Evolutionary conservation across 768 basidiomycete species (phyloP).

Genomic region (Amanita pseudoporphyria): DNA sequence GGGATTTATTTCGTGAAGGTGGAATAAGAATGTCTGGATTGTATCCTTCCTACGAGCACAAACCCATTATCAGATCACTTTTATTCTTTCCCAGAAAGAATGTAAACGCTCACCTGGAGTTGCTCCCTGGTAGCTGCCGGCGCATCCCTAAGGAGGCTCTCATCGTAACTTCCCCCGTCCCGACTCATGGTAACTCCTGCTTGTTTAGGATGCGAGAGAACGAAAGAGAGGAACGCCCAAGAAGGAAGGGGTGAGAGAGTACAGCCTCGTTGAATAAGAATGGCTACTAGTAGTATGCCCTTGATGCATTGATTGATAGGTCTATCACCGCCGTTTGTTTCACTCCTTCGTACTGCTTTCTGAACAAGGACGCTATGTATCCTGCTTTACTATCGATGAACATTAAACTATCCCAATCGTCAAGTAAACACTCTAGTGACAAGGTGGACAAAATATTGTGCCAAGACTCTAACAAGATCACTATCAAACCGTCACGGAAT

Average conservation of each 20-base stretch:
- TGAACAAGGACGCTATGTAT: too few species aligned
- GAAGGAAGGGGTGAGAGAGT: neutral
- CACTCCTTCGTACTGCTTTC: too few species aligned
- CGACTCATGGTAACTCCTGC: constrained; percentile 10
- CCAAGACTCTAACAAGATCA: too few species aligned
- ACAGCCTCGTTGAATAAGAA: constrained; percentile 4
- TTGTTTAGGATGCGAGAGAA: neutral
- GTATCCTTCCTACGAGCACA: constrained; percentile 39
- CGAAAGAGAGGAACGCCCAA: neutral
- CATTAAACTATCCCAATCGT: too few species aligned
- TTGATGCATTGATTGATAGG: neutral
- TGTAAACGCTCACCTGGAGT: constrained; percentile 22
- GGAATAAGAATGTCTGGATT: constrained; percentile 36
- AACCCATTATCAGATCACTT: neutral
- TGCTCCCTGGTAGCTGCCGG: constrained; percentile 30
- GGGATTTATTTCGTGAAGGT: constrained; percentile 9
- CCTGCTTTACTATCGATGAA: too few species aligned
- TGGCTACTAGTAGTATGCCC: too few species aligned
- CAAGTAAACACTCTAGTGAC: neutral
- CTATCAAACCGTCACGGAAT: neutral
- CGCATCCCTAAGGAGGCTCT: constrained; percentile 24
- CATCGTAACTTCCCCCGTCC: constrained; percentile 22
- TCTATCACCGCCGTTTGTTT: neutral
- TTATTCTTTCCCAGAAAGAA: neutral
- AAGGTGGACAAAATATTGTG: neutral